Percentiles rank a stretch among this genome's conserved stretches.
These are phyloP conservation scores for Xylaria sp. DNA, from an alignment of 2,329 filamentous ascomycete species.

Conservation along the genomic window DNA sequence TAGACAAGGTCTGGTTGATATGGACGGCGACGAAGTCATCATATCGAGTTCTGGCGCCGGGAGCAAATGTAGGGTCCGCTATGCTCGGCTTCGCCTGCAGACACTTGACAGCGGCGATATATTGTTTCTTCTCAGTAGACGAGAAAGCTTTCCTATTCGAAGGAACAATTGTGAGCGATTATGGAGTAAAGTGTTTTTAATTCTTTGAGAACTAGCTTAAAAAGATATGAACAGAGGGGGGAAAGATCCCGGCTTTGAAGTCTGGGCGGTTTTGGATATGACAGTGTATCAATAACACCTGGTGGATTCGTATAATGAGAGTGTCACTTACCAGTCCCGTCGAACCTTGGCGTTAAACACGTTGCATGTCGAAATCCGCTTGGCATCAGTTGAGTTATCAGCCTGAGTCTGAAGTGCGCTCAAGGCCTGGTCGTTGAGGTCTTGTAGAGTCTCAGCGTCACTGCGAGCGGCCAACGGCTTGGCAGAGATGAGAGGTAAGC, in stretches of 20 bases:
- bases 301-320: not conserved
- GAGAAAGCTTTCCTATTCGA: constrained; percentile 24
- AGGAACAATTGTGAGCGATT: not conserved
- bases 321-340: constrained; percentile 31
- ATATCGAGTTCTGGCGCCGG: constrained; percentile 49
- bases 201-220: not conserved
- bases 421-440: constrained; percentile 29
- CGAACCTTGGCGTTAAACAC: constrained; percentile 25
- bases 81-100: constrained; percentile 49
- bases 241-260: not conserved
- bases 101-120: constrained; percentile 51
- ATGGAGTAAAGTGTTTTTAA: not conserved
- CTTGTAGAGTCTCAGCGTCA: constrained; percentile 14
- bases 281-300: not conserved
- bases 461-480: constrained; percentile 14
- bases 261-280: not conserved
- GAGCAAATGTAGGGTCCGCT: constrained; percentile 44
- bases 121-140: constrained; percentile 32
- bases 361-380: constrained; percentile 17
- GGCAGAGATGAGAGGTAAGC: constrained; percentile 23
- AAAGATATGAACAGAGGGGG: too few species aligned
- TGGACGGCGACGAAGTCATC: constrained; percentile 54
- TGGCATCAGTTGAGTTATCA: not conserved
- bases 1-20: constrained; percentile 50
- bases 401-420: constrained; percentile 15